Conservation (phyloP, 2,329 filamentous ascomycete genomes). For the Colletotrichum eleusines region DNA sequence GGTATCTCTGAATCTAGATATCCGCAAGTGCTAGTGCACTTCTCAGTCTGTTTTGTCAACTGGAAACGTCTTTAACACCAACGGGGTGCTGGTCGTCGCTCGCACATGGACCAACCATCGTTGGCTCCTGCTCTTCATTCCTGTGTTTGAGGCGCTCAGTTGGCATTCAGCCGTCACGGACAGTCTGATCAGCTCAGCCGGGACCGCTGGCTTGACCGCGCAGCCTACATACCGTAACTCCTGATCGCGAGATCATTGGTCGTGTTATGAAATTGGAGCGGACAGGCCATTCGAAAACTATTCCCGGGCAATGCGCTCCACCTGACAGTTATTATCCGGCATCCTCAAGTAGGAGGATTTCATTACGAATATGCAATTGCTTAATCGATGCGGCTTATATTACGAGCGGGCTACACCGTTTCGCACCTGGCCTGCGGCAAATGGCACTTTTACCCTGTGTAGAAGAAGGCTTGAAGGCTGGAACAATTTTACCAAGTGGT, state of each 20-base stretch:
- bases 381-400: conserved; percentile 4
- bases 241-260: not conserved
- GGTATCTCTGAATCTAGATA: not conserved
- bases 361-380: not conserved
- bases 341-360: not conserved
- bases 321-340: not conserved
- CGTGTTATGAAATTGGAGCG: not conserved
- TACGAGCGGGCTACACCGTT: not conserved
- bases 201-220: not conserved
- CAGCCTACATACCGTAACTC: not conserved
- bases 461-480: not conserved
- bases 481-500: not conserved
- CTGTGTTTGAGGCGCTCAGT: not conserved
- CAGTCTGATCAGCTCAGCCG: not conserved
- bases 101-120: not conserved
- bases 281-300: not conserved
- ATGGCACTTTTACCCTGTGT: not conserved
- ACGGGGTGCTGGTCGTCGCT: not conserved
- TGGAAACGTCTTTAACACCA: not conserved
- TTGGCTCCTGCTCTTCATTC: not conserved
- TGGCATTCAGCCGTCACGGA: not conserved
- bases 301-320: not conserved
- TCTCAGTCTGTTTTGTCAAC: not conserved
- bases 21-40: not conserved
- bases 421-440: not conserved